Evolutionary conservation across 345 rosid species (phyloP), one percentile per base, ranked within the genome.

Genomic region (Lepidium aucheri): DNA sequence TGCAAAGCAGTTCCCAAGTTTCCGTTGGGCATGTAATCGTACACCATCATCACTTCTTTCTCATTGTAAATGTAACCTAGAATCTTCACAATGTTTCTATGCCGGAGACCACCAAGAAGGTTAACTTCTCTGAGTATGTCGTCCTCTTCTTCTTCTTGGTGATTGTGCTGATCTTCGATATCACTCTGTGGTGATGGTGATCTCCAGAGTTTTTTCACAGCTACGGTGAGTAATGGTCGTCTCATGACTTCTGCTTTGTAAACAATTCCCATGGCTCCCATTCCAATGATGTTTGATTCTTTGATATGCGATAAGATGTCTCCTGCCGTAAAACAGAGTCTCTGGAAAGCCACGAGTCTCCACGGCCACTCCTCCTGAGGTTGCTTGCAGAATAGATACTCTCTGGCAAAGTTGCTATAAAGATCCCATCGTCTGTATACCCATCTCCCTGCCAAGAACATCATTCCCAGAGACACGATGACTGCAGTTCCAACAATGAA

Each of bases 191-290:
- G 69, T 72, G 70, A 70, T 13, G 81, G 74, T 15, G 90, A 68
- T 73, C 90, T 84, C 96, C 98, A 89, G 7, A 91, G 90, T 81
- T 91, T 91, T 81, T 91, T 91, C 7, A 91, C 87, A 4, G 98
- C 96, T 52, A 89, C 95, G 2, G 72, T 71, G n/a, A 64, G 75
- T 14, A 75, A 78, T 1, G 94, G 91, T 1, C 78, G 50, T 42
- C 85, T 55, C 71, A 82, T 79, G 47, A 84, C 76, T 76, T 88
- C 96, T 41, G 98, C 98, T 81, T 84, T 89, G 83, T 91, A 89
- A 45, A 91, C 98, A 38, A 89, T 73, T 32, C 96, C 98, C 6
- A 90, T 81, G n/a, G 94, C 98, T 9, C 98, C 96, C 92, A 86
- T 89, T 70, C 96, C 95, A 0, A 91, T 76, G 60, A 91, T 74